Base-by-base conservation (phyloP, 1,284 basidiomycete species). In the Papiliotrema laurentii region DNA sequence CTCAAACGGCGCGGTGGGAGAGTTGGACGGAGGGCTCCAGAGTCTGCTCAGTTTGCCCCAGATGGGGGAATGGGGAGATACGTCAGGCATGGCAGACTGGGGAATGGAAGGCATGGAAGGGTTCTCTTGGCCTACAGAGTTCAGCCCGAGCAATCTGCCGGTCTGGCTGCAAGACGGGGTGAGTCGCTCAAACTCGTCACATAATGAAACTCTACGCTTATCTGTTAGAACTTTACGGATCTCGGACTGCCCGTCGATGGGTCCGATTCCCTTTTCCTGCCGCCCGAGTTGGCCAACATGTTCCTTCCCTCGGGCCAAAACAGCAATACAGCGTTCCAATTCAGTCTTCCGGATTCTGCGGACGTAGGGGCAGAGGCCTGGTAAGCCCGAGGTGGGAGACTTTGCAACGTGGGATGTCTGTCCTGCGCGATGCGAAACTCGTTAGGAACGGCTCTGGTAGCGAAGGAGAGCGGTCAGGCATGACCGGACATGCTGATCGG, bases 211-310 rank as follows among this genome's bases (percentile, higher is more conserved):
- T 14, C n/a, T 16, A 31, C 4, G 35, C 39, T 52, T 38, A 48
- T 28, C 34, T 28, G 6, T 39, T 71, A 91, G 87, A 90, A 82
- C 64, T 75, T 91, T 55, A 83, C 85, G 19, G 89, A 93, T 69
- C 81, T 93, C 5, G 89, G 89, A 16, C 75, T 92, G 42, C 89
- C 89, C n/a, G 78, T 83, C 38, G 90, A 91, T 61, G 89, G 89
- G 39, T 87, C 85, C 5, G 89, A 93, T 60, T 88, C 86, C 6
- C 84, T 92, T 46, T 92, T 93, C 75, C 71, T 92, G 49, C 85
- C 71, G 4, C 64, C 66, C n/a, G 72, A 73, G 64, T 61, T 74
- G 5, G 72, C 72, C 9, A 72, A 71, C 54, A 66, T 73, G 65
- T 74, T 74, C 55, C 45, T 74, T 19, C 70, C 69, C 0, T 56